Conservation (phyloP, 371 early-diverging fungal genomes). For the Batkoa obscura region DNA sequence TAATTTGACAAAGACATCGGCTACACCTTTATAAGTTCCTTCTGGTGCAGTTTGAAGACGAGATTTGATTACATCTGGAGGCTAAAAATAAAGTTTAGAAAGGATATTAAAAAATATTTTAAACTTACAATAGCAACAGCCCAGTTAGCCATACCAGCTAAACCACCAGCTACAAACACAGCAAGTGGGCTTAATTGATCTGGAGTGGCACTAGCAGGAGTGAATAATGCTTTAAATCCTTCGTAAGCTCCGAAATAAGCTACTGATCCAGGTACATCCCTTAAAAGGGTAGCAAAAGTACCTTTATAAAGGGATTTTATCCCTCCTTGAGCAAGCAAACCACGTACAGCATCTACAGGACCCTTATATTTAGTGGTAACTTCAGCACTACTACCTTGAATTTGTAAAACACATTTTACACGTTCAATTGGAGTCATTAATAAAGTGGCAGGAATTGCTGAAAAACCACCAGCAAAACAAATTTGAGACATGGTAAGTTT, state of each 20-base stretch:
- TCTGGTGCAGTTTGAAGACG: conserved; percentile 89
- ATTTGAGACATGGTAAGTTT: conserved; percentile 52
- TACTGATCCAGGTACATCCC: conserved; percentile 88
- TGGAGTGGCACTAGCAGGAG: conserved; percentile 45
- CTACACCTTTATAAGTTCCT: conserved; percentile 75
- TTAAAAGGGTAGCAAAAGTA: conserved; percentile 78
- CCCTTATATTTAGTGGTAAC: conserved; percentile 44
- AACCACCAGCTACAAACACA: conserved; percentile 87
- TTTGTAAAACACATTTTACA: conserved; percentile 87
- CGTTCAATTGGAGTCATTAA: conserved; percentile 89
- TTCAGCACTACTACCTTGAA: conserved; percentile 23
- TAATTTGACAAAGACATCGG: conserved; percentile 63
- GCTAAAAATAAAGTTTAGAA: conserved; percentile 28
- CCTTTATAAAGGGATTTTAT: conserved; percentile 75
- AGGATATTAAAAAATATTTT: background rate
- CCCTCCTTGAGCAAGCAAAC: conserved; percentile 60
- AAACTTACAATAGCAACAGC: conserved; percentile 17
- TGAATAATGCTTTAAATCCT: conserved; percentile 57
- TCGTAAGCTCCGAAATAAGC: conserved; percentile 97
- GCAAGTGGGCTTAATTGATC: conserved; percentile 52
- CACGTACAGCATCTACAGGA: conserved; percentile 53
- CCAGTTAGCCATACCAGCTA: conserved; percentile 34
- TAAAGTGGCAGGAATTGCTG: conserved; percentile 84
- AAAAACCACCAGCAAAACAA: conserved; percentile 86
- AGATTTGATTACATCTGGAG: conserved; percentile 95